phyloP scores from a whole-genome alignment of 2,329 filamentous ascomycete species.

The Colletotrichum lindemuthianum region DNA sequence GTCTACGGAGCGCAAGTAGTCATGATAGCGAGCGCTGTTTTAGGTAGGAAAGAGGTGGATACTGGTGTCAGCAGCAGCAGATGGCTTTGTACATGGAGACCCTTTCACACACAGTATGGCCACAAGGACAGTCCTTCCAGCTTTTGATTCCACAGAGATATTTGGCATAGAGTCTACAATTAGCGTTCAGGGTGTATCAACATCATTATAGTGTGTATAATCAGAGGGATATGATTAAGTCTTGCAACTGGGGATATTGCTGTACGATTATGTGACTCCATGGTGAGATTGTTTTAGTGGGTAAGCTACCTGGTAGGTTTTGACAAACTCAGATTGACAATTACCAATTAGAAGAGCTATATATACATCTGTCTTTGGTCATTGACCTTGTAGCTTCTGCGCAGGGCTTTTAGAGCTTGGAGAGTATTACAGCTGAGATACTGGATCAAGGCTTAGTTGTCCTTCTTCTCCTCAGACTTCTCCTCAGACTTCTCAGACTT shows the following conservation, averaged over 20 bases:
- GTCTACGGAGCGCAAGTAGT: conserved; percentile 1
- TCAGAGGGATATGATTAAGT: too few species aligned
- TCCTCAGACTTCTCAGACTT: conserved; percentile 26
- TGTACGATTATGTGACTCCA: too few species aligned
- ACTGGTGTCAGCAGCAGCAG: background rate
- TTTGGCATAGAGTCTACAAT: background rate
- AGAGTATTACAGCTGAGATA: background rate
- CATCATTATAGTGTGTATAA: background rate
- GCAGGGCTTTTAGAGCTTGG: background rate
- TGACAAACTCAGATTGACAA: background rate
- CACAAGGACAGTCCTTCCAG: conserved; percentile 1
- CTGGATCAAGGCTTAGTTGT: background rate
- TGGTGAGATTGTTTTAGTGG: too few species aligned
- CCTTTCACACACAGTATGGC: background rate
- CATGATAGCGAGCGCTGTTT: too few species aligned
- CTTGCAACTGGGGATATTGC: too few species aligned
- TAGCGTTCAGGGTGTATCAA: conserved; percentile 1
- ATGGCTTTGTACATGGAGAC: background rate
- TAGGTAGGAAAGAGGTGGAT: background rate
- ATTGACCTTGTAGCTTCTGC: background rate
- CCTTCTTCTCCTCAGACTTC: conserved; percentile 7
- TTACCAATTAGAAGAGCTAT: conserved; percentile 21
- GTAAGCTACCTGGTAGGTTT: background rate
- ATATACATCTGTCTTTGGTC: conserved; percentile 7
- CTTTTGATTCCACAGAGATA: conserved; percentile 16